Base-by-base conservation (phyloP, 805 yeast genomes). In the Nakazawaea ambrosiae region DNA sequence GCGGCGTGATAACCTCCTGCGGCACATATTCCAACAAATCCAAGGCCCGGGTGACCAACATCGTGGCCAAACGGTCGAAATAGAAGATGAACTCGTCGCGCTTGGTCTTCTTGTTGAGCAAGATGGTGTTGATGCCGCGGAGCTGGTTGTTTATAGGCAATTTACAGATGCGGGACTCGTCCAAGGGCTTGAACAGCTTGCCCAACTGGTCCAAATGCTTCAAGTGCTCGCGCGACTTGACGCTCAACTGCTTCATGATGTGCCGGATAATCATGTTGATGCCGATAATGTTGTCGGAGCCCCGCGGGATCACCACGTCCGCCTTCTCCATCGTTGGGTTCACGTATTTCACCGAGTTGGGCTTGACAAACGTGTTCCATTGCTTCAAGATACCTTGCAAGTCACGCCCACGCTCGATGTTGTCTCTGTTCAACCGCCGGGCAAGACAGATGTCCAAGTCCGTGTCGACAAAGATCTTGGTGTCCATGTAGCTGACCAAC, bases 361-460 rank as follows among this genome's bases (percentile, higher is more conserved):
- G 98, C 56, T 90, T 92, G 20, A 92, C 98, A 56, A 80, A 89
- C 19, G 65, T 58, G 45, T 84, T 80, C 97, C 97, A 92, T 53
- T 92, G 98, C 46, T 75, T 70, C 42, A 92, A 69, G 14, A 89
- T 82, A 1, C 96, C 95, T 4, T 61, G 66, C 25, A 89, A 63
- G 49, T 89, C 96, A 42, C 98, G 66, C 1, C 95, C 96, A 43
- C 98, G 66, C 43, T 81, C 78, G 11, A 84, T 67, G 37, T 87
- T 88, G 55, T 92, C 98, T 51, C 98, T 68, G 4, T 85, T 76
- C 31, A 92, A 63, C 49, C 98, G 68, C 50, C 98, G 69, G 4
- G 96, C 89, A 48, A 92, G 67, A 58, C 98, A 92, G 12, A 90
- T 74, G 54, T 92, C 98, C 47, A 88, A 66, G 51, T 89, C 97